Percentiles rank a stretch among this genome's conserved stretches.
These are phyloP conservation scores for Cronartium quercuum DNA, from an alignment of 1,284 basidiomycete genomes.

Conservation along the genomic window DNA sequence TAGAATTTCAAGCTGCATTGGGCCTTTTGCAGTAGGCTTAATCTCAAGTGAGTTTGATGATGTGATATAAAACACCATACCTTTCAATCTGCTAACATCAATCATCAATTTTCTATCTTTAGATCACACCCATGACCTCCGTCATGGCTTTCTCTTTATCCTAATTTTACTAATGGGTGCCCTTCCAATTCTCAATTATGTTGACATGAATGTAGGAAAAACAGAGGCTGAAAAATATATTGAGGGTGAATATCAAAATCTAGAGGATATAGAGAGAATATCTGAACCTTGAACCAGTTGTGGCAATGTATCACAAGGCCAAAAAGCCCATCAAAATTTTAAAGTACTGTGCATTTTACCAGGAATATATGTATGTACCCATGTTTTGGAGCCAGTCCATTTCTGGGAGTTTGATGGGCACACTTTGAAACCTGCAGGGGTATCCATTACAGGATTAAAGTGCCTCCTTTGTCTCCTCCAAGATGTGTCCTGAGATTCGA, in stretches of 20 bases:
- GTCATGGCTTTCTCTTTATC: constrained; percentile 81
- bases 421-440: no score
- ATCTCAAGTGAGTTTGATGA: constrained; percentile 75
- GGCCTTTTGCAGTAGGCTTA: constrained; percentile 70
- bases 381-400: no score
- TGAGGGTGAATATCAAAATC: background rate
- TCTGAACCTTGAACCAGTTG: no score
- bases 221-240: constrained; percentile 19
- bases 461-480: no score
- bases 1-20: constrained; percentile 79
- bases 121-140: constrained; percentile 56
- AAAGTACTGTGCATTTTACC: background rate
- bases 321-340: background rate
- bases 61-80: background rate
- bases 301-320: no score
- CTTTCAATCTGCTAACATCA: background rate
- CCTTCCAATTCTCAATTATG: constrained; percentile 60
- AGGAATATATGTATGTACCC: no score
- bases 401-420: no score
- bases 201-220: constrained; percentile 19
- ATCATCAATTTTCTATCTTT: background rate
- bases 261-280: no score
- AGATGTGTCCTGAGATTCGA: no score
- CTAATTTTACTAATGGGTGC: constrained; percentile 70
- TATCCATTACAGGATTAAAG: no score